Base-by-base conservation (phyloP, 768 basidiomycete species). In the Mycena pura region DNA sequence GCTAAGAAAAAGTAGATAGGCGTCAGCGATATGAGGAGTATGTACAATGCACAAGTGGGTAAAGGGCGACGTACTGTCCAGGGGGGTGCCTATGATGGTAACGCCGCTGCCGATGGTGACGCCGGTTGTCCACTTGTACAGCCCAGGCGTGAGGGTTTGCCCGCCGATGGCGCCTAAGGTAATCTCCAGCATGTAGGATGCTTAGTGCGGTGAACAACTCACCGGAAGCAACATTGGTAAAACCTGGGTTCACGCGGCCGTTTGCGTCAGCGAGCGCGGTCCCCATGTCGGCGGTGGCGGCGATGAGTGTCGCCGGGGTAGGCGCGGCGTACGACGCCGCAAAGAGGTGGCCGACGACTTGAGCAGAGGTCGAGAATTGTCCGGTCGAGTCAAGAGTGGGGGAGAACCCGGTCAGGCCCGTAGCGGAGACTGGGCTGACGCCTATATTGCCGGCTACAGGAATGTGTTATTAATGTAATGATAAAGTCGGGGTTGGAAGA, bases 301-400 rank as follows among this genome's bases (percentile, higher is more conserved):
- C 61, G 9, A 60, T 68, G 46, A 72, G 64, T 14, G 45, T 48
- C 6, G 60, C 29, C 17, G 70, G 70, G 24, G 70, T 72, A 11
- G 70, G 69, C 8, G 45, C 34, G 22, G 44, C 43, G 46, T 66
- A 72, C 10, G 55, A 38, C 15, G 70, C 69, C 8, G 69, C 70
- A 44, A 55, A 70, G 13, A 72, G 52, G 19, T 58, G 14, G 15
- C 69, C 70, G 41, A 47, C 49, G 36, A 70, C 69, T 64, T 72
- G 70, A 9, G 56, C 38, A 9, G 69, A 69, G 14, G 51, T 68
- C 15, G 70, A 59, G 19, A 45, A 45, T 28, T 45, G 25, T 15
- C 44, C 44, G 15, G 25, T 28, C 25, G 44, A n/a, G n/a, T n/a
- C n/a, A n/a, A n/a, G n/a, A n/a, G n/a, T n/a, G n/a, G n/a, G n/a